Evolutionary conservation across 2,329 filamentous ascomycete genomes (phyloP).

Genomic region (Aspergillus persii): DNA sequence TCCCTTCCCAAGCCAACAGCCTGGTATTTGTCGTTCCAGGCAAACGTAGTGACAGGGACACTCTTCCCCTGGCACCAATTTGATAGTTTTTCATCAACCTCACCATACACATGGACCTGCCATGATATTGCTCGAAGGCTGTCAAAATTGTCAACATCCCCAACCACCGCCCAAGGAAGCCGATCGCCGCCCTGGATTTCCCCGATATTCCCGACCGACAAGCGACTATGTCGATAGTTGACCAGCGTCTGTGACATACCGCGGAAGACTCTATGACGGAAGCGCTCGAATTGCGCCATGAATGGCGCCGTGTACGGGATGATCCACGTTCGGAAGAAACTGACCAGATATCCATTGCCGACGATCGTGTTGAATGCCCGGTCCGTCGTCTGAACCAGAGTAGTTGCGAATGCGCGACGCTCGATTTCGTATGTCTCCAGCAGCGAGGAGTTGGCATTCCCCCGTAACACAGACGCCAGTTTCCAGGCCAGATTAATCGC

Average conservation of each 20-base stretch:
- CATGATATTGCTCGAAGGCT: conserved; percentile 24
- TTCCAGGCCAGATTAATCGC: conserved; percentile 58
- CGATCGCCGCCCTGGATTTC: conserved; percentile 49
- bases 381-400: conserved; percentile 45
- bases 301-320: conserved; percentile 36
- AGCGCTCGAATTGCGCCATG: conserved; percentile 19
- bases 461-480: conserved; percentile 46
- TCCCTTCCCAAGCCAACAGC: conserved; percentile 22
- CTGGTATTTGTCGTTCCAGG: conserved; percentile 24
- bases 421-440: conserved; percentile 51
- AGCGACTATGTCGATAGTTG: conserved; percentile 41
- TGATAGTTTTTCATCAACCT: conserved; percentile 9
- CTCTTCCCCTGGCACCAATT: conserved; percentile 25
- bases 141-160: conserved; percentile 26
- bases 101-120: conserved; percentile 34
- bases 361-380: conserved; percentile 40
- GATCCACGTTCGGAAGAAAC: conserved; percentile 39
- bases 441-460: conserved; percentile 37
- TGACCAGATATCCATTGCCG: conserved; percentile 41
- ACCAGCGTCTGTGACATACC: conserved; percentile 46
- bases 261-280: conserved; percentile 26
- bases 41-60: conserved; percentile 20
- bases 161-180: conserved; percentile 34
- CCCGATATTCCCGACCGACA: conserved; percentile 37
- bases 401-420: conserved; percentile 47